Evolutionary conservation across 495 filamentous ascomycete genomes (phyloP).

Genomic region (Talaromyces nanjingensis): DNA sequence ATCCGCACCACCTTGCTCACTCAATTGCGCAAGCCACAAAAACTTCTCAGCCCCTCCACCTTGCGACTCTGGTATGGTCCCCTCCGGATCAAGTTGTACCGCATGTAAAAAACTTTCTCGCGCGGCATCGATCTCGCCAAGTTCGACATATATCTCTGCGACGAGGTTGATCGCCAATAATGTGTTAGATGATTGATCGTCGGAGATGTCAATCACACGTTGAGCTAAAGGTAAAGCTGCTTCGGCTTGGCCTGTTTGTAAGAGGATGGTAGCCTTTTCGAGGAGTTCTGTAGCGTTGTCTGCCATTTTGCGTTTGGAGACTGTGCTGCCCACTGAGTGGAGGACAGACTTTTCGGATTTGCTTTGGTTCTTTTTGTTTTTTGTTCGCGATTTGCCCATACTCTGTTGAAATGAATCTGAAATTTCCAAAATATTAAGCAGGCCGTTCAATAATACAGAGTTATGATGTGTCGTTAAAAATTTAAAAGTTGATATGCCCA

Average conservation of each 20-base stretch:
- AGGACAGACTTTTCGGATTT: slow-evolving; percentile 42
- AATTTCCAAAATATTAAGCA: neutral
- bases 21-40: slow-evolving; percentile 89
- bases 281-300: slow-evolving; percentile 51
- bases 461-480: neutral
- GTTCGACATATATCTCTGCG: slow-evolving; percentile 77
- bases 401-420: slow-evolving; percentile 5
- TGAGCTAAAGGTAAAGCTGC: slow-evolving; percentile 60
- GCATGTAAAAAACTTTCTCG: slow-evolving; percentile 61
- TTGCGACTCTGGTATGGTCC: slow-evolving; percentile 47
- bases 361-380: slow-evolving; percentile 37
- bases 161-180: slow-evolving; percentile 69
- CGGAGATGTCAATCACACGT: slow-evolving; percentile 47
- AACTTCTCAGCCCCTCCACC: slow-evolving; percentile 92
- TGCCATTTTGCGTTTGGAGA: slow-evolving; percentile 38
- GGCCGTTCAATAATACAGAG: neutral
- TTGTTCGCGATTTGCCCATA: slow-evolving; percentile 42
- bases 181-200: slow-evolving; percentile 30
- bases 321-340: slow-evolving; percentile 31
- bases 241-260: slow-evolving; percentile 64
- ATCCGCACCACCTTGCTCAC: slow-evolving; percentile 74
- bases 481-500: neutral
- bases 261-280: slow-evolving; percentile 57
- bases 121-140: slow-evolving; percentile 71
- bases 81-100: slow-evolving; percentile 65